A percentile compares a stretch with the other conserved stretches of the same genome.
These are phyloP conservation scores for Talaromyces nanjingensis DNA, from an alignment of 495 filamentous ascomycete species.

Conservation along the genomic window DNA sequence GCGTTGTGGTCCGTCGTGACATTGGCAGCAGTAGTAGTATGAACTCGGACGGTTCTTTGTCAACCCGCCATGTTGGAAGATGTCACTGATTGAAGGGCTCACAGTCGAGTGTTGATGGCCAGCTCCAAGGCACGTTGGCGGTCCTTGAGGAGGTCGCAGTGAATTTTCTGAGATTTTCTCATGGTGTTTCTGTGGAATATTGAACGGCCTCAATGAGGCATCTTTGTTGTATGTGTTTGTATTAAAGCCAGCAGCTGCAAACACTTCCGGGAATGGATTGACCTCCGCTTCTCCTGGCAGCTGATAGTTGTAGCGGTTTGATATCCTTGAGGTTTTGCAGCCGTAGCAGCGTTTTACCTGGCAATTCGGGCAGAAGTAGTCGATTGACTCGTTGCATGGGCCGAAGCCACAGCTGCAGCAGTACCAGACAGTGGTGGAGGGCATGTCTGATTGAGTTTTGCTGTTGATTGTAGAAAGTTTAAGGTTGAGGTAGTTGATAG, in stretches of 20 bases:
- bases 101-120: conserved; percentile 12
- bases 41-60: background rate
- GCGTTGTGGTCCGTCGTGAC: conserved; percentile 34
- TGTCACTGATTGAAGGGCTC: background rate
- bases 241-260: conserved; percentile 3
- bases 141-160: no score
- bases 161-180: no score
- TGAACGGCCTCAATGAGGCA: background rate
- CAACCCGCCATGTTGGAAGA: background rate
- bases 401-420: conserved; percentile 28
- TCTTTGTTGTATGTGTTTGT: conserved; percentile 7
- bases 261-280: background rate
- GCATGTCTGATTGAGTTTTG: conserved; percentile 7
- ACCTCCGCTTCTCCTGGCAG: conserved; percentile 7
- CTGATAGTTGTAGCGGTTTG: conserved; percentile 1
- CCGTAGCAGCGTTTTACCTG: conserved; percentile 12
- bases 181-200: background rate
- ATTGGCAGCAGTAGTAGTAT: conserved; percentile 35
- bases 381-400: conserved; percentile 20
- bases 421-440: conserved; percentile 20
- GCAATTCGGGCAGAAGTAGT: conserved; percentile 24
- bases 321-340: conserved; percentile 17
- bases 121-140: no score
- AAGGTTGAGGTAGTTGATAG: background rate
- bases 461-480: background rate